Percentiles rank a stretch among this genome's conserved stretches.
These are phyloP conservation scores for Colletotrichum brevisporum DNA, from an alignment of 2,329 filamentous ascomycete genomes.

Conservation along the genomic window DNA sequence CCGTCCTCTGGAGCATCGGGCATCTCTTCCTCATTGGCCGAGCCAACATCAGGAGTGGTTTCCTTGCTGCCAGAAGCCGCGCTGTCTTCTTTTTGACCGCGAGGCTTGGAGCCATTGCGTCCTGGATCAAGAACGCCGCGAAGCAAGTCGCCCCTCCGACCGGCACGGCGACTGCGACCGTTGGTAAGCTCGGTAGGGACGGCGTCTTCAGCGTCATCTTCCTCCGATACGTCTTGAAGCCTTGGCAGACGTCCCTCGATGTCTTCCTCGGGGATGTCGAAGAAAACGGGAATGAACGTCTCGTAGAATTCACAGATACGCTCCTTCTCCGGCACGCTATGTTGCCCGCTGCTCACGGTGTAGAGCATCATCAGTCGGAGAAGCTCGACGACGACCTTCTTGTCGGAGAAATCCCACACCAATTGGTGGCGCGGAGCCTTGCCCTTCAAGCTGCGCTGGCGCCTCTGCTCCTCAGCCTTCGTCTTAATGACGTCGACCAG, in stretches of 20 bases:
- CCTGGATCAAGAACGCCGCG: conserved; percentile 87
- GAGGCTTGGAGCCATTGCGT: conserved; percentile 78
- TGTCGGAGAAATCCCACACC: conserved; percentile 80
- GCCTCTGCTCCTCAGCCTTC: conserved; percentile 91
- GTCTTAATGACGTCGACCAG: conserved; percentile 92
- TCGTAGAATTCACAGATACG: conserved; percentile 83
- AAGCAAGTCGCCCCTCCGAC: conserved; percentile 84
- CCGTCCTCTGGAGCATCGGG: conserved; percentile 72
- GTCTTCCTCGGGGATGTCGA: conserved; percentile 79
- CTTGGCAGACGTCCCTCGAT: conserved; percentile 77
- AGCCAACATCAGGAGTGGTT: conserved; percentile 87
- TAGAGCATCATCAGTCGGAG: conserved; percentile 75
- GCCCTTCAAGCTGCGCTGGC: conserved; percentile 74
- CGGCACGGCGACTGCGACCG: conserved; percentile 77
- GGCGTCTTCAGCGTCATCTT: conserved; percentile 83
- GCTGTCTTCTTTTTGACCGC: conserved; percentile 84
- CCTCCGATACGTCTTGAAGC: conserved; percentile 78
- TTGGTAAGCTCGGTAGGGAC: conserved; percentile 80
- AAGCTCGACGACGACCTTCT: conserved; percentile 75
- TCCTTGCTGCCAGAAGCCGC: conserved; percentile 86
- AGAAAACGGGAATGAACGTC: conserved; percentile 82
- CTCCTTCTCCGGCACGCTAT: conserved; percentile 80
- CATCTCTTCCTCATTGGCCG: conserved; percentile 83
- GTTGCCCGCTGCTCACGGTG: conserved; percentile 77
- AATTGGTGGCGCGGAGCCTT: conserved; percentile 80